These are phyloP conservation scores for Calonectria leucothoes DNA, from an alignment of 2,329 filamentous ascomycete species.

Conservation along the genomic window DNA sequence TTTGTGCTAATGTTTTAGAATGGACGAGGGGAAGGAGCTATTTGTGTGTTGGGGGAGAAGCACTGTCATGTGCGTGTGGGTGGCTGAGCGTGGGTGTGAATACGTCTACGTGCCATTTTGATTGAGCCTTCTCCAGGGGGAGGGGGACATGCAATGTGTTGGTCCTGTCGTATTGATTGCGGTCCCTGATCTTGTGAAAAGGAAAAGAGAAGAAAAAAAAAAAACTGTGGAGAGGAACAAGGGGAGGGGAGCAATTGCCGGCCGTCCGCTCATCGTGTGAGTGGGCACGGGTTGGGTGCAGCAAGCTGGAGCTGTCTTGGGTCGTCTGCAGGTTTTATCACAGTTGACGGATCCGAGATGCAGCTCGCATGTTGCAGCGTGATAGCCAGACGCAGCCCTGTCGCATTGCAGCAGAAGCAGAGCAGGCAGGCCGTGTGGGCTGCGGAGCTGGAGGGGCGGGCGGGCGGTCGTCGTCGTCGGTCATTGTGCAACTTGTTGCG, in stretches of 20 bases:
- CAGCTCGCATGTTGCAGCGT: neutral
- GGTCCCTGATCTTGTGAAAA: neutral
- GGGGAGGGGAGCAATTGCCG: neutral
- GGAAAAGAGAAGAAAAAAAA: too few species aligned
- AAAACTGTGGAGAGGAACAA: neutral
- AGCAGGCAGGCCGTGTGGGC: too few species aligned
- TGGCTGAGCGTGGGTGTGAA: neutral
- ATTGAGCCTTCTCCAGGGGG: neutral
- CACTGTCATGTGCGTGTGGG: neutral
- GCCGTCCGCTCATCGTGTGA: neutral
- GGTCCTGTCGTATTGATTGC: neutral
- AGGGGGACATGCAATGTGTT: neutral
- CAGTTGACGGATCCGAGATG: neutral
- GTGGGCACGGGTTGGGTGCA: neutral
- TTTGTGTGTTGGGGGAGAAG: neutral
- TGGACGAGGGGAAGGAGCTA: neutral
- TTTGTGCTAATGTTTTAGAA: neutral
- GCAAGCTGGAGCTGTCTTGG: neutral
- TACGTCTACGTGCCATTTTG: neutral
- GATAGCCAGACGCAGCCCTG: neutral
- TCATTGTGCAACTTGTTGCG: neutral
- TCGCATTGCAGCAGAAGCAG: neutral
- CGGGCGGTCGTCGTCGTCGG: too few species aligned
- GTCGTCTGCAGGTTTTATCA: neutral
- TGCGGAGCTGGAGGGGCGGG: neutral